phyloP scores from a whole-genome alignment of 192 early-diverging fungal genomes.

The Dissophora globulifera region DNA sequence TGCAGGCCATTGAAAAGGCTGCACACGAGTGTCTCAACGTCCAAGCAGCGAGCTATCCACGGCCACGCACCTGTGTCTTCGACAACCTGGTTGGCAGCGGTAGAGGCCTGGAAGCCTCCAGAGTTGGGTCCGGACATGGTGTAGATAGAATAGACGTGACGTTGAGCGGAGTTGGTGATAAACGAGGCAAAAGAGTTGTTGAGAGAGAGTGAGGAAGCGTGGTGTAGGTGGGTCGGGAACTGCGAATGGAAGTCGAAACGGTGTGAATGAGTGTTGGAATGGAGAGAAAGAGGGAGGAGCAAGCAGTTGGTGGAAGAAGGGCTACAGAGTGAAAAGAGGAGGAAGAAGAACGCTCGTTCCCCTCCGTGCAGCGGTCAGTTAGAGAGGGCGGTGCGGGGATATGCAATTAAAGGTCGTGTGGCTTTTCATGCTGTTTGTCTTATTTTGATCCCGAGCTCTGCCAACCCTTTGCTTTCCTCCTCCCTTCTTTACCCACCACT shows the following conservation, averaged over 20 bases:
- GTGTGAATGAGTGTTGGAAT: background rate
- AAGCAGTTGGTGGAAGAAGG: background rate
- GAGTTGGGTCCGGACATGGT: slow-evolving; percentile 25
- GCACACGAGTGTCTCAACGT: too few species aligned
- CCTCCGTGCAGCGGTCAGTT: background rate
- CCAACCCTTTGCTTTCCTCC: slow-evolving; percentile 7
- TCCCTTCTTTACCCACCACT: slow-evolving; percentile 10
- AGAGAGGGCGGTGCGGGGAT: background rate
- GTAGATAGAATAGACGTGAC: too few species aligned
- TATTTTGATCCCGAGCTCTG: too few species aligned
- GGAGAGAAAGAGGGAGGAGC: background rate
- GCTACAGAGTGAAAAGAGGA: background rate
- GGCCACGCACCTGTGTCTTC: slow-evolving; percentile 67
- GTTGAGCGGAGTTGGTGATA: too few species aligned
- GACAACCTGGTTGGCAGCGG: slow-evolving; percentile 61
- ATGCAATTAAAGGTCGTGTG: slow-evolving; percentile 15
- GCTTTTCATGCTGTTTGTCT: too few species aligned
- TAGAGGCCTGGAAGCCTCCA: slow-evolving; percentile 31
- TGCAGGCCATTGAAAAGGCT: background rate
- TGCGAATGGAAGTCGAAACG: too few species aligned
- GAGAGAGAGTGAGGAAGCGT: too few species aligned
- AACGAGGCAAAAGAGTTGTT: too few species aligned
- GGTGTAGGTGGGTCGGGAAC: too few species aligned
- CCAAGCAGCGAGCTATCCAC: too few species aligned
- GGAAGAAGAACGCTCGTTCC: slow-evolving; percentile 18